Evolutionary conservation across 2,329 filamentous ascomycete species (phyloP).

Genomic region (Diaporthe sp.): DNA sequence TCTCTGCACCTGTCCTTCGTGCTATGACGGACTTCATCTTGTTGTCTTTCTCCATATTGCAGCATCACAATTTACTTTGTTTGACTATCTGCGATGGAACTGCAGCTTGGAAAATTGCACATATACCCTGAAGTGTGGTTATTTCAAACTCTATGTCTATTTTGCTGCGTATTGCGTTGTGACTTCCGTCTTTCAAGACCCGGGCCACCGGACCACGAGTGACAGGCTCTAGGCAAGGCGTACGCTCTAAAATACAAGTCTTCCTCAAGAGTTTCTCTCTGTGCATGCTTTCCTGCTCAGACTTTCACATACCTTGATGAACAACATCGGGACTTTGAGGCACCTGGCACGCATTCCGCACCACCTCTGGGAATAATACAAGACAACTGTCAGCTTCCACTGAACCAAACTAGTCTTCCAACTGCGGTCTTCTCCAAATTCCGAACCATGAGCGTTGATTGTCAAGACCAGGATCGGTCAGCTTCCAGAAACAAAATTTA

Average conservation of each 20-base stretch:
- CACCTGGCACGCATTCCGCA: neutral
- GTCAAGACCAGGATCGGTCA: neutral
- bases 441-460: neutral
- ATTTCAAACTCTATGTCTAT: conserved; percentile 37
- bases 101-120: neutral
- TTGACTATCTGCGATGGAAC: neutral
- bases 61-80: rapidly evolving
- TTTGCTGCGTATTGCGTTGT: conserved; percentile 33
- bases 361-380: neutral
- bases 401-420: conserved; percentile 15
- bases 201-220: neutral
- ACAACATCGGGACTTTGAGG: neutral
- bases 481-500: neutral
- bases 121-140: neutral
- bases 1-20: neutral
- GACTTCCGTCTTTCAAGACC: neutral
- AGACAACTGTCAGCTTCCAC: neutral
- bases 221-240: neutral
- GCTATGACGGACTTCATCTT: neutral
- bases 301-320: neutral
- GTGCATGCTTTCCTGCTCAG: neutral
- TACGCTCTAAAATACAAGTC: conserved; percentile 20
- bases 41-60: neutral
- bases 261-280: neutral
- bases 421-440: conserved; percentile 3